Evolutionary conservation across 805 yeast genomes (phyloP).

Genomic region (Barnettozyma wickerhamii): DNA sequence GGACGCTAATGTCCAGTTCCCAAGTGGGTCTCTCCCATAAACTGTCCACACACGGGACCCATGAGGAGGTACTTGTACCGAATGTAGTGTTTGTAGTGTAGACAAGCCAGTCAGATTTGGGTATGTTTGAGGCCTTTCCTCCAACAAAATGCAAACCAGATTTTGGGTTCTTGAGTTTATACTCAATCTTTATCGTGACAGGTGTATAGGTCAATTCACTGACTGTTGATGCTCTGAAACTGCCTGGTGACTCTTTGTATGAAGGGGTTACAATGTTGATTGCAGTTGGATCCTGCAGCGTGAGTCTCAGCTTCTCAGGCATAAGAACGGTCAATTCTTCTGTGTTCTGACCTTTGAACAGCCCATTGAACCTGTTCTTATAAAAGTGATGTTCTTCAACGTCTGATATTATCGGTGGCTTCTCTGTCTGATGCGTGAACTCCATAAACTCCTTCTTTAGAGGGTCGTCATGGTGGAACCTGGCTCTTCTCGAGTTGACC

Average conservation of each 20-base stretch:
- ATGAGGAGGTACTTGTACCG: conserved; percentile 82
- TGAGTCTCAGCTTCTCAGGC: conserved; percentile 63
- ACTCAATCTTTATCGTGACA: conserved; percentile 63
- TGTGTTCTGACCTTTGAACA: conserved; percentile 50
- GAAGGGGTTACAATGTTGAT: conserved; percentile 33
- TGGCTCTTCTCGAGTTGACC: conserved; percentile 57
- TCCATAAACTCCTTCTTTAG: conserved; percentile 36
- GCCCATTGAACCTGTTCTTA: conserved; percentile 46
- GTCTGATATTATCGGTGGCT: conserved; percentile 8
- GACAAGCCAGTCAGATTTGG: conserved; percentile 65
- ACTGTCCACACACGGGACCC: conserved; percentile 96
- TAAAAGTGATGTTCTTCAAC: conserved; percentile 57
- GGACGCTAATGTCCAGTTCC: conserved; percentile 85
- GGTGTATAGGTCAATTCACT: conserved; percentile 63
- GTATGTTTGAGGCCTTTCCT: conserved; percentile 39
- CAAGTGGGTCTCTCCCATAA: conserved; percentile 86
- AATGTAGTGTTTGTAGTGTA: conserved; percentile 78
- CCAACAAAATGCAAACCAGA: conserved; percentile 78
- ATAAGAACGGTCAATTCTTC: conserved; percentile 62
- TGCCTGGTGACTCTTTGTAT: conserved; percentile 35
- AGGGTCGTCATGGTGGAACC: conserved; percentile 53
- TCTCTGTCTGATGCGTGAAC: conserved; percentile 24
- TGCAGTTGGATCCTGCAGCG: conserved; percentile 47
- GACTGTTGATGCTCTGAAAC: conserved; percentile 22
- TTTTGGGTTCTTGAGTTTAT: conserved; percentile 57